These are phyloP conservation scores for Fonsecaea multimorphosa DNA, from an alignment of 2,329 filamentous ascomycete genomes.

Conservation along the genomic window DNA sequence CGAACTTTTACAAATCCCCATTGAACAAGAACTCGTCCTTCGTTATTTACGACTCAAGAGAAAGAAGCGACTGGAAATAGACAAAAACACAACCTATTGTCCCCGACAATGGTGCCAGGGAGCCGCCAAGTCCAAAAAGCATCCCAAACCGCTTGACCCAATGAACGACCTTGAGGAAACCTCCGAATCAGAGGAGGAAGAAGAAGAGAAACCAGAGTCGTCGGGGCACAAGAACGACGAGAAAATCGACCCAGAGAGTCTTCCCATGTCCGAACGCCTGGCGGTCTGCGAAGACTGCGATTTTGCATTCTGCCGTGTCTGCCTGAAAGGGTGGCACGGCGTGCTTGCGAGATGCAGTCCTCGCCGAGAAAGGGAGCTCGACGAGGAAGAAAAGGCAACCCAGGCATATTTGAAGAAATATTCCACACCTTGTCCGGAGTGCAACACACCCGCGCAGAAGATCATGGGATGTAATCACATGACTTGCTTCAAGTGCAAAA, in stretches of 20 bases:
- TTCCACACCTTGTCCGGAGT: slow-evolving; percentile 89
- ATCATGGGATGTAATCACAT: slow-evolving; percentile 96
- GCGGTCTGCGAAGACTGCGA: slow-evolving; percentile 86
- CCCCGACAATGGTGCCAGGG: slow-evolving; percentile 92
- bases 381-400: slow-evolving; percentile 83
- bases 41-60: slow-evolving; percentile 90
- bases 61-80: slow-evolving; percentile 88
- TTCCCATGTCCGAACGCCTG: slow-evolving; percentile 68
- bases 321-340: slow-evolving; percentile 87
- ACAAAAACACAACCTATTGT: slow-evolving; percentile 91
- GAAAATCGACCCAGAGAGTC: slow-evolving; percentile 48
- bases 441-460: slow-evolving; percentile 83
- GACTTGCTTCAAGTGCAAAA: slow-evolving; percentile 86
- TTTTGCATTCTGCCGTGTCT: slow-evolving; percentile 85
- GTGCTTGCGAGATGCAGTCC: slow-evolving; percentile 74
- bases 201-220: slow-evolving; percentile 54
- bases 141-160: slow-evolving; percentile 72
- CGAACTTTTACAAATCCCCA: slow-evolving; percentile 78
- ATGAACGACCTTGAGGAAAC: slow-evolving; percentile 54
- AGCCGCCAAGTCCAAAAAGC: slow-evolving; percentile 76
- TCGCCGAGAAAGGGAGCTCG: slow-evolving; percentile 71
- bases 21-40: slow-evolving; percentile 74
- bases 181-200: slow-evolving; percentile 57
- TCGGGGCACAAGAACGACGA: slow-evolving; percentile 31
- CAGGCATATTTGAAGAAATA: slow-evolving; percentile 81